A percentile compares a stretch with the other conserved stretches of the same genome.
Conservation (phyloP, 805 yeast genomes). For the Teunomyces atbi region DNA sequence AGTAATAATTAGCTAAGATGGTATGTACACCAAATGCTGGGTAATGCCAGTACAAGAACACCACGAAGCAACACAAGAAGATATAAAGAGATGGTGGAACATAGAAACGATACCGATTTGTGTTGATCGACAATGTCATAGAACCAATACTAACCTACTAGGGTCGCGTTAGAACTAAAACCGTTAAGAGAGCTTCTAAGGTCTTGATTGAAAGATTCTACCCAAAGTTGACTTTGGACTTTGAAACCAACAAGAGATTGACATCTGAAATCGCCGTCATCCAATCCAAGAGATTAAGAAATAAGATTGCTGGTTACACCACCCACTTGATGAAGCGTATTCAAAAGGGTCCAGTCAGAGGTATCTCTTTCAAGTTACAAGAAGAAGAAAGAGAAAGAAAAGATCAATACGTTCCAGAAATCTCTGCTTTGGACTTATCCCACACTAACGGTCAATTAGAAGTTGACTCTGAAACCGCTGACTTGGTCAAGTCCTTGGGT, state of each 20-base stretch:
- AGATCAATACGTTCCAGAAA: constrained; percentile 99
- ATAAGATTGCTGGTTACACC: constrained; percentile 99
- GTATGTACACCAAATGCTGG: constrained; percentile 22
- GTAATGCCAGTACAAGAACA: background rate
- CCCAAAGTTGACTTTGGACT: constrained; percentile 99
- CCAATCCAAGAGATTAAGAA: constrained; percentile 99
- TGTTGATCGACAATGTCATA: constrained; percentile 15
- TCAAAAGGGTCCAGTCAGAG: constrained; percentile 99
- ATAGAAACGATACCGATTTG: too few species aligned
- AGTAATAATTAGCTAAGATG: constrained; percentile 31
- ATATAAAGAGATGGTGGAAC: too few species aligned
- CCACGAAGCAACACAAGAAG: background rate
- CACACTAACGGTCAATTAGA: constrained; percentile 94
- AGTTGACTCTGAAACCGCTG: constrained; percentile 96
- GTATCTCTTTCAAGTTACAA: constrained; percentile 99
- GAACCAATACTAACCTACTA: constrained; percentile 35
- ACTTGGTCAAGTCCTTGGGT: constrained; percentile 91
- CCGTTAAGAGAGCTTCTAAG: constrained; percentile 99
- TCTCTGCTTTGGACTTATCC: constrained; percentile 97
- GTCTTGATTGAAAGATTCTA: constrained; percentile 98
- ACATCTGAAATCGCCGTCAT: constrained; percentile 97
- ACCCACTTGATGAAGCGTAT: constrained; percentile 99
- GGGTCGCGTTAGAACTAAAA: constrained; percentile 99
- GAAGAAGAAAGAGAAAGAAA: constrained; percentile 99
- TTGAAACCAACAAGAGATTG: constrained; percentile 99